A percentile compares a stretch with the other conserved stretches of the same genome.
These are phyloP conservation scores for Smallanthus sonchifolius DNA, from an alignment of 129 eudicot species.

Conservation along the genomic window DNA sequence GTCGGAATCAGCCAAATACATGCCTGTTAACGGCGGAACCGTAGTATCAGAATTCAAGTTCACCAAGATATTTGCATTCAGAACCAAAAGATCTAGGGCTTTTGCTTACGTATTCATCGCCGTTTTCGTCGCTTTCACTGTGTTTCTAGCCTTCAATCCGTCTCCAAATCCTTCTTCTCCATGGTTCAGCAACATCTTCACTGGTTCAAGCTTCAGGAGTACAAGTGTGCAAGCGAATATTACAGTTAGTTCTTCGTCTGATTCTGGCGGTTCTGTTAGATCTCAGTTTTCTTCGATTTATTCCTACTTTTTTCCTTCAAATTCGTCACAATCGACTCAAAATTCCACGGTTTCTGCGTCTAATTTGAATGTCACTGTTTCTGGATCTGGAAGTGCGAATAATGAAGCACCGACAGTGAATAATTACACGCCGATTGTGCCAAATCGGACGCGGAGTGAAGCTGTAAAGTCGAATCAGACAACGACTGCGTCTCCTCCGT, in stretches of 20 bases:
- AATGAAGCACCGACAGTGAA: constrained; percentile 22
- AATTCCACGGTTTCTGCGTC: constrained; percentile 25
- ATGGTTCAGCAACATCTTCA: constrained; percentile 54
- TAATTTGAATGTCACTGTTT: background rate
- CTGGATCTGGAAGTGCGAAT: constrained; percentile 27
- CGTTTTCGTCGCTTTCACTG: constrained; percentile 53
- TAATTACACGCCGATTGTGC: background rate
- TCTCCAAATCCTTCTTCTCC: constrained; percentile 65
- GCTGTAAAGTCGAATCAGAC: constrained; percentile 22
- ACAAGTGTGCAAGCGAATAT: constrained; percentile 8
- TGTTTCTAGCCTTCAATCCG: constrained; percentile 65
- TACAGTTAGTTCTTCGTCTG: constrained; percentile 6
- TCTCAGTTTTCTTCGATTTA: constrained; percentile 55
- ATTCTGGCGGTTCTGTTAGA: constrained; percentile 31
- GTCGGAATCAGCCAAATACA: constrained; percentile 68
- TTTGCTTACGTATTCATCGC: constrained; percentile 51
- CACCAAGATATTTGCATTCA: constrained; percentile 34
- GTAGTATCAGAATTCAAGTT: constrained; percentile 47
- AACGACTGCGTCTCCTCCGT: background rate
- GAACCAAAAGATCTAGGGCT: constrained; percentile 39
- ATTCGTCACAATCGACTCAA: constrained; percentile 22
- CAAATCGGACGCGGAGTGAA: constrained; percentile 8
- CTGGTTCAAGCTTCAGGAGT: constrained; percentile 10
- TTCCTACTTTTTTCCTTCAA: constrained; percentile 47
- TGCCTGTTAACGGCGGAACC: constrained; percentile 48